Conservation (phyloP, 495 filamentous ascomycete genomes). For the Aspergillus campestris region DNA sequence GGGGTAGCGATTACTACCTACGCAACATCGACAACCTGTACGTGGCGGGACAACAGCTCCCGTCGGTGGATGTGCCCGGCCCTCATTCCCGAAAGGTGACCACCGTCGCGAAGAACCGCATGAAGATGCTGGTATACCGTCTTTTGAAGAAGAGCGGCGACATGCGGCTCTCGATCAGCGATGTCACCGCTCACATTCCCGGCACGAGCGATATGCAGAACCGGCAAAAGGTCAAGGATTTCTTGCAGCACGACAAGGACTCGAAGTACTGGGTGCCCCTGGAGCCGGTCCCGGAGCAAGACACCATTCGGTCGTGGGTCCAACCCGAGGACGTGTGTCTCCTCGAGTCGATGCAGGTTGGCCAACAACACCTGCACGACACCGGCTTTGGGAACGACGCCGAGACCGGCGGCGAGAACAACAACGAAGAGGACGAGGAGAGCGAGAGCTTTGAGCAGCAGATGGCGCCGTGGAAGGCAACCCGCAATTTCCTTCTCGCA, state of each 20-base stretch:
- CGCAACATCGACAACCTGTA: constrained; percentile 84
- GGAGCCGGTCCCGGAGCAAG: constrained; percentile 66
- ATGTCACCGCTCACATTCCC: constrained; percentile 81
- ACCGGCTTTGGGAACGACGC: constrained; percentile 67
- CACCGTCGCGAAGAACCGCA: constrained; percentile 84
- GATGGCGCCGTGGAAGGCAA: constrained; percentile 90
- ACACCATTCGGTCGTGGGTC: constrained; percentile 73
- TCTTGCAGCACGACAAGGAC: constrained; percentile 78
- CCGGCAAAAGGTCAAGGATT: constrained; percentile 92
- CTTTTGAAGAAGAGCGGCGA: constrained; percentile 66
- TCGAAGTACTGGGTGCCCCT: constrained; percentile 77
- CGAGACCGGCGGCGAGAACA: constrained; percentile 63
- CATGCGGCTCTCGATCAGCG: constrained; percentile 59
- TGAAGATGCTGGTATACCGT: constrained; percentile 91
- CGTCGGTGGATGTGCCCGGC: constrained; percentile 83
- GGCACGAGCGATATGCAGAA: constrained; percentile 91
- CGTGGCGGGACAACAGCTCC: constrained; percentile 85
- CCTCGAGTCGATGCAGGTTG: constrained; percentile 94
- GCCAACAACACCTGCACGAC: constrained; percentile 73
- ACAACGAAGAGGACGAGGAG: constrained; percentile 57
- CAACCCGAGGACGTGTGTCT: constrained; percentile 92
- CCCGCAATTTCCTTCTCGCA: constrained; percentile 89
- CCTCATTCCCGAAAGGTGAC: constrained; percentile 92
- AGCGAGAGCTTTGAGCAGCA: constrained; percentile 72
- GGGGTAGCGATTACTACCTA: constrained; percentile 68